Evolutionary conservation across 306 rosid genomes (phyloP), one percentile per base, ranked within the genome.

Genomic region (Sechiopsis laciniata): DNA sequence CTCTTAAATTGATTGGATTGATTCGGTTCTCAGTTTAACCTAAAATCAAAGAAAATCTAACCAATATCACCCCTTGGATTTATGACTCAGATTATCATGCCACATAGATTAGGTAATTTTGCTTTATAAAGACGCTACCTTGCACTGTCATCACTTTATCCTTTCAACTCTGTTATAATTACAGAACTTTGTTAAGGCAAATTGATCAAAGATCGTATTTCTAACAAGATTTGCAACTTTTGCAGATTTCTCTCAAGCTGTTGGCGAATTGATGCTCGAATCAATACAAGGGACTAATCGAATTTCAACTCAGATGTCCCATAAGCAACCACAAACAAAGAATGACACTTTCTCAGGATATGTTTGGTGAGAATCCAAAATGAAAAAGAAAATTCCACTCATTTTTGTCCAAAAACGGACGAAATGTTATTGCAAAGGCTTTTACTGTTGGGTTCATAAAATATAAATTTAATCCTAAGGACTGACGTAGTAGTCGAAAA

Each of bases 41-140:
- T n/a, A n/a, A n/a, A n/a, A n/a, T n/a, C n/a, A n/a, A n/a, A n/a
- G n/a, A n/a, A n/a, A n/a, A n/a, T n/a, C n/a, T n/a, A n/a, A n/a
- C n/a, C n/a, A n/a, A n/a, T n/a, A n/a, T n/a, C n/a, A n/a, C n/a
- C n/a, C n/a, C n/a, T n/a, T n/a, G n/a, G n/a, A n/a, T 69, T 21
- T 50, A 50, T 69, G 73, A 69, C 73, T 50, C 73, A 10, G 72
- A 19, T 46, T 12, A 42, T 46, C 35, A 67, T 16, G 14, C 52
- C 72, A 67, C 37, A 35, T 67, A 57, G 73, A 55, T 69, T 15
- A 13, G 58, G 58, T 21, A 48, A 68, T 68, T 46, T 65, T 65
- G 55, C 72, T 66, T 20, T 53, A 21, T 67, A 6, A 46, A 19
- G 11, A 51, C 55, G 2, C 3, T 19, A 32, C 55, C 54, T 45